Conservation (phyloP, 139 green algal species). For the Picochlorum sp. region DNA sequence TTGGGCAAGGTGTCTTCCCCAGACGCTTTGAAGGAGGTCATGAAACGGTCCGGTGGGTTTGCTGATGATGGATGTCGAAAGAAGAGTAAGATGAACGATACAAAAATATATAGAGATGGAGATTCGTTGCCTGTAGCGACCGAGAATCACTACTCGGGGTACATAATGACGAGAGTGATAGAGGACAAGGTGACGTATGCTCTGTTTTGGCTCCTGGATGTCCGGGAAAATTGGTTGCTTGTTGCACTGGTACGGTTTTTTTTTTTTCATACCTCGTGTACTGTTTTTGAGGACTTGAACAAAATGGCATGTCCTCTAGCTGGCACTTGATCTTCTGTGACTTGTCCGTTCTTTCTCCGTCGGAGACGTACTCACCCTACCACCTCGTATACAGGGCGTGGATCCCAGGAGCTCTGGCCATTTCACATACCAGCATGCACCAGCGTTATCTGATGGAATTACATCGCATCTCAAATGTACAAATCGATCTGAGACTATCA, state of each 20-base stretch:
- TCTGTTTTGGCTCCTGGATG: slow-evolving; percentile 6
- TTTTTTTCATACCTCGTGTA: not conserved
- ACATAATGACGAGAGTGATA: slow-evolving; percentile 7
- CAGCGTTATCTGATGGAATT: not conserved
- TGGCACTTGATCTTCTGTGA: not conserved
- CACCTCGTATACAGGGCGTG: not conserved
- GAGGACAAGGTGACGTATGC: not conserved
- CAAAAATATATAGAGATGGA: not conserved
- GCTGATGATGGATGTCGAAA: not conserved
- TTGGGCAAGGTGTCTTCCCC: not conserved
- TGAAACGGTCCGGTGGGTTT: not conserved
- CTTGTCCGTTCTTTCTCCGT: not conserved
- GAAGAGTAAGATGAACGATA: not conserved
- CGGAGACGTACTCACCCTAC: not conserved
- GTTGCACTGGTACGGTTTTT: slow-evolving; percentile 2
- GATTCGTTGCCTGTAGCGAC: not conserved
- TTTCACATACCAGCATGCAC: slow-evolving; percentile 4
- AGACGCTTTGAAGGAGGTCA: not conserved
- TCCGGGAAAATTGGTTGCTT: not conserved
- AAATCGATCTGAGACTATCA: not conserved
- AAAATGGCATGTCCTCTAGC: not conserved
- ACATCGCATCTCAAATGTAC: not conserved
- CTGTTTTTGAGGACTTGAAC: not conserved
- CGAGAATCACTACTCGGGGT: not conserved
- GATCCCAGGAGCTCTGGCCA: not conserved